Base-by-base conservation (phyloP, 805 yeast species). In the Scheffersomyces coipomensis region DNA sequence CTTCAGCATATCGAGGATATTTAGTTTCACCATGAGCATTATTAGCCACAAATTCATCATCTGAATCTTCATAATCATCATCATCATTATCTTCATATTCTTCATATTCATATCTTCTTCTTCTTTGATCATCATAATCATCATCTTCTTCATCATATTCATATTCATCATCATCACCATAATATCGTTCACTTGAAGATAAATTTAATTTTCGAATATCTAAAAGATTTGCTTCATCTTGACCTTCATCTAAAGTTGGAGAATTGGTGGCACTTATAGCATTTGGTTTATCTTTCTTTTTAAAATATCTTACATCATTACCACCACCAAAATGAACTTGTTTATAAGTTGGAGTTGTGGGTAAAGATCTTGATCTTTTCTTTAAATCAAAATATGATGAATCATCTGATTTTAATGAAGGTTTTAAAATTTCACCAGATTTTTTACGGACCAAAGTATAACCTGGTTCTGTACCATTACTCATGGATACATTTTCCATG, bases 381-480 rank as follows among this genome's bases (percentile, higher is more conserved):
- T 50, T 51, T 5, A 27, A 5, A 35, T 46, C 45, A 31, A 66
- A 56, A 46, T 64, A 56, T 9, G 74, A 51, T 67, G 58, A 32
- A 2, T 39, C 22, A 45, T 72, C 66, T 19, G 75, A 68, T 53
- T 83, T 84, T 40, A 88, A 68, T 11, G 87, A 82, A 2, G 90
- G 79, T 55, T 86, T 86, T 33, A 88, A 84, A 32, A 85, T 66
- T 55, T 88, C 96, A n/a, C 96, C 97, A 1, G 88, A 79, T 59
- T 89, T 89, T 59, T 89, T 90, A 35, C 95, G 79, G 3, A 88
- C 76, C 38, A 86, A 62, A 37, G 49, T 53, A 40, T 58, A 51
- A 12, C 44, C 42, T 10, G 42, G 35, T 6, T 24, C n/a, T n/a
- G n/a, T n/a, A n/a, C n/a, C n/a, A n/a, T n/a, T n/a, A n/a, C n/a